phyloP scores from a whole-genome alignment of 352 stramenopile species.

The Ochromonadaceae sp. region DNA sequence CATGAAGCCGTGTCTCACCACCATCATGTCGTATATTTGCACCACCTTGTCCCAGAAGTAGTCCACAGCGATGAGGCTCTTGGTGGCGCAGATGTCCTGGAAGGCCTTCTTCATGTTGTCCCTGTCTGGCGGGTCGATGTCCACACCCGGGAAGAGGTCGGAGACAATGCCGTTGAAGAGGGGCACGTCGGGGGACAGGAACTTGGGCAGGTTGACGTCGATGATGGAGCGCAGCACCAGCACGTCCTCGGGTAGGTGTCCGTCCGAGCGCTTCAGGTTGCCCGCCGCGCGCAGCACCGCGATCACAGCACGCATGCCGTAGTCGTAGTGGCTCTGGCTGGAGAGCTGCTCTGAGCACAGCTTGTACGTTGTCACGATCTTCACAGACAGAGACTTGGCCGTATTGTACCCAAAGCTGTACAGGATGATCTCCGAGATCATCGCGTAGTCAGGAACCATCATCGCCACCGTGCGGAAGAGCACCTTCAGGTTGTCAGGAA shows the following conservation, averaged over 20 bases:
- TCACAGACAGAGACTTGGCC: constrained; percentile 52
- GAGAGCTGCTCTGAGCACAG: constrained; percentile 84
- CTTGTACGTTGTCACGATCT: constrained; percentile 89
- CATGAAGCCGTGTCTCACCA: constrained; percentile 86
- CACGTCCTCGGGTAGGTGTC: constrained; percentile 76
- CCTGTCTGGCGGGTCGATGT: constrained; percentile 62
- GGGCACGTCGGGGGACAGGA: constrained; percentile 78
- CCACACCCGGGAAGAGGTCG: constrained; percentile 80
- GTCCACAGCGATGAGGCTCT: constrained; percentile 59
- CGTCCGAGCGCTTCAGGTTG: constrained; percentile 67
- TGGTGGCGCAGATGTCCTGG: constrained; percentile 54
- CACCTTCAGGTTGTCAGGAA: constrained; percentile 71
- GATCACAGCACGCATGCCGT: constrained; percentile 85
- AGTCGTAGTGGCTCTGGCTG: constrained; percentile 83
- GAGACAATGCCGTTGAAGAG: constrained; percentile 86
- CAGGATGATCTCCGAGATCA: constrained; percentile 90
- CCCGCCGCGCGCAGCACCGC: constrained; percentile 78
- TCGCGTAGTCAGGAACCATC: constrained; percentile 88
- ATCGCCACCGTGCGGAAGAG: constrained; percentile 84
- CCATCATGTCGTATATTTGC: constrained; percentile 85
- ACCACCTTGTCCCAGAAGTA: constrained; percentile 86
- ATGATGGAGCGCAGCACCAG: constrained; percentile 76
- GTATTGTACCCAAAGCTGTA: constrained; percentile 82
- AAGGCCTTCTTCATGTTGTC: constrained; percentile 65
- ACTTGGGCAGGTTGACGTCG: constrained; percentile 88